Evolutionary conservation across 805 yeast species (phyloP), one percentile per base, ranked within the genome.

Genomic region (Tetrapisispora arboricola): DNA sequence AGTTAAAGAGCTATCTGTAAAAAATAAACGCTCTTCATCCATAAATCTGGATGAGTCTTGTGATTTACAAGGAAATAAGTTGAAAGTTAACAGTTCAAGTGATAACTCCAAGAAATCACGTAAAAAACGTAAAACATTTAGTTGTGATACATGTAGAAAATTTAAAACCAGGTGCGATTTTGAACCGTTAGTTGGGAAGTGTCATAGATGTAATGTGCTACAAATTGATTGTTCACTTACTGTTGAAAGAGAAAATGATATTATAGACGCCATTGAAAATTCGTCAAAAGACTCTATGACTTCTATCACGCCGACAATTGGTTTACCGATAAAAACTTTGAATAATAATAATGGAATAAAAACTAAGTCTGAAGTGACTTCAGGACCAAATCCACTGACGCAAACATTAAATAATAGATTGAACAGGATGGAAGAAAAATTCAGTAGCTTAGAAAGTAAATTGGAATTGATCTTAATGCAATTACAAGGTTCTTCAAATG

Each of bases 141-240:
- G 65, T 54, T 76, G 83, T 53, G 63, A 61, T 12, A 61, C 66
- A 13, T 76, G 83, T 46, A 61, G 80, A 12, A 71, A 67, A 50
- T 63, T 74, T 44, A 76, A 76, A 51, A 76, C 81, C 1, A 64
- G 79, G 43, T 76, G 83, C 53, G 78, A 72, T 43, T 68, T 65
- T 47, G 73, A 71, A 32, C 64, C 67, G 0, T 49, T 58, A 2
- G 51, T 54, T 11, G 66, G 65, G 4, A 67, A 67, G 46, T 76
- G 82, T 48, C 73, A 72, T 42, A 61, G 80, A 22, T 76, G 83
- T 46, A 60, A 57, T 32, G 65, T 74, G 22, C 49, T 76, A 30
- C 55, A 68, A 32, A 49, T 74, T 8, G 65, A 62, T 0, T 76
- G 83, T 45, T 72, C 78, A 0, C 49, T 75, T 32, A 61, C 72